These are phyloP conservation scores for Exutisphaerella laricina DNA, from an alignment of 2,329 filamentous ascomycete species.

Conservation along the genomic window DNA sequence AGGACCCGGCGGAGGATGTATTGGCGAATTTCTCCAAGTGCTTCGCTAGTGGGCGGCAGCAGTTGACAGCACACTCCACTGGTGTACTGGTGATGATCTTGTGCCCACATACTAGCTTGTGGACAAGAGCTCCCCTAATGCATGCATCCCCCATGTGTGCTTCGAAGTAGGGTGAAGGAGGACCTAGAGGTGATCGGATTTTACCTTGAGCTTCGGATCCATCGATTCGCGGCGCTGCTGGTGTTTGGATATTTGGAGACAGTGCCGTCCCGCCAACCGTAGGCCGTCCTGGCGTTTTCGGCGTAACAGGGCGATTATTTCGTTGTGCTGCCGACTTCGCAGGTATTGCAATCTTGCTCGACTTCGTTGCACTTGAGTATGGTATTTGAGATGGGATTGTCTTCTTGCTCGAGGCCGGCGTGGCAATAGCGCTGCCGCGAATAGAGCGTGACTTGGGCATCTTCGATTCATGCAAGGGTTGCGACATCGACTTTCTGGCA, in stretches of 20 bases:
- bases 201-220: no score
- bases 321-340: background rate
- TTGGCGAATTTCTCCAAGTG: constrained; percentile 10
- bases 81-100: constrained; percentile 16
- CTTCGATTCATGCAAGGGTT: no score
- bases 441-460: no score
- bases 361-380: background rate
- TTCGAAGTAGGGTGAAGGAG: constrained; percentile 1
- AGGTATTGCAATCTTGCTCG: background rate
- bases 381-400: no score
- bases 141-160: constrained; percentile 6
- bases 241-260: no score
- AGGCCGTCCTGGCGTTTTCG: no score
- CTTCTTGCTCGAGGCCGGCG: no score
- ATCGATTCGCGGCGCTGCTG: background rate
- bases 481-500: no score
- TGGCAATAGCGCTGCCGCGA: no score
- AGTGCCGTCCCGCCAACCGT: no score
- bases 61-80: constrained; percentile 18
- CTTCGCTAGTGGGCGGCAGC: constrained; percentile 5
- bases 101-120: constrained; percentile 17
- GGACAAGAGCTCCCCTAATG: constrained; percentile 5
- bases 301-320: no score
- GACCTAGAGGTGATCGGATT: background rate
- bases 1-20: constrained; percentile 5